Base-by-base conservation (phyloP, 495 filamentous ascomycete species). In the Pyronema omphalodes region DNA sequence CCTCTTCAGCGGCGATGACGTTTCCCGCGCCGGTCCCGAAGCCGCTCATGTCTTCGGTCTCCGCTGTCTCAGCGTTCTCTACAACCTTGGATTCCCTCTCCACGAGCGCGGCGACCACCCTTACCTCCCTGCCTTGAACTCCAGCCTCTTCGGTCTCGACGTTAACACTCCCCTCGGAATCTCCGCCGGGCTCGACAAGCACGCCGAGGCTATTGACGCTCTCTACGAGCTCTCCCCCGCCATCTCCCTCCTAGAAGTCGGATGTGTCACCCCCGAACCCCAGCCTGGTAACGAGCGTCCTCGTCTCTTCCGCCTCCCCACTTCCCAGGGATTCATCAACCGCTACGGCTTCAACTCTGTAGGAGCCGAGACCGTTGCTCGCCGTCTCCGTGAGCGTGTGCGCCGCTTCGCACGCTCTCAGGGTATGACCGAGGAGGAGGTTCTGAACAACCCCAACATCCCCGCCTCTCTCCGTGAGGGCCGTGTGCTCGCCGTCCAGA, bases 311-410 rank as follows among this genome's bases (percentile, higher is more conserved):
- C 79, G 91, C 8, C 58, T 98, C 0, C 79, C 83, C 1, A 80
- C 76, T 4, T 77, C 93, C 52, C 80, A 88, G 43, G 86, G 81
- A 9, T 72, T 98, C 65, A 84, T 98, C 68, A 98, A 98, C 66
- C 81, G 93, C 7, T 96, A 95, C 67, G 93, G 91, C 0, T 76
- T 96, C 56, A 95, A 95, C 67, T 91, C 84, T 14, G 76, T 83
- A 54, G 91, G 91, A 7, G 88, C 86, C 2, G 88, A 93, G 57
- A 73, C 80, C 59, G 84, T 94, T 71, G 87, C 91, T 0, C 79
- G 77, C 58, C 74, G 81, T 2, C 70, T 98, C 58, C 75, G 88
- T 44, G 78, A 86, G 62, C 74, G 91, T 6, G 79, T 94, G 12
- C 70, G 85, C 19, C 73, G 77, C 46, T 93, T 82, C 63, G 88